A percentile compares a stretch with the other conserved stretches of the same genome.
These are phyloP conservation scores for Tolypocladium tropicale DNA, from an alignment of 2,329 filamentous ascomycete species.

Conservation along the genomic window DNA sequence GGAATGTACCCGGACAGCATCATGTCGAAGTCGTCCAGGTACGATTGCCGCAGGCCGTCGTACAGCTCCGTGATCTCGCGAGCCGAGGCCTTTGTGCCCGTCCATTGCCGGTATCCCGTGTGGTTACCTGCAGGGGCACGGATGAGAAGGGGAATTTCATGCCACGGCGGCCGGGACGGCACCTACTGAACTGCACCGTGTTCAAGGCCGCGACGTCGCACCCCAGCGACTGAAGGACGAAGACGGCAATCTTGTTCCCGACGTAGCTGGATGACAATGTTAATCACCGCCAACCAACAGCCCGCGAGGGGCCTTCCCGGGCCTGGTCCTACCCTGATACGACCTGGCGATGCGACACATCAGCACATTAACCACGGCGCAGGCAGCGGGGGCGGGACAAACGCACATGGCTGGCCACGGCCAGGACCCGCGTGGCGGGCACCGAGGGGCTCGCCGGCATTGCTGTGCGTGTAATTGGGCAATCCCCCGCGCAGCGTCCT, in stretches of 20 bases:
- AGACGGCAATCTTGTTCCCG: slow-evolving; percentile 93
- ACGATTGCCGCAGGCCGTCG: slow-evolving; percentile 70
- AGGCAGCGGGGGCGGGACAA: not conserved
- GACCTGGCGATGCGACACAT: slow-evolving; percentile 19
- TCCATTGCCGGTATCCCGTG: slow-evolving; percentile 82
- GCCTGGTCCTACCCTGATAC: slow-evolving; percentile 27
- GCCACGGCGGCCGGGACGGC: not conserved
- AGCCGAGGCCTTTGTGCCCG: slow-evolving; percentile 71
- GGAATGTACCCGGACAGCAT: slow-evolving; percentile 93
- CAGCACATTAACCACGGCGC: not conserved
- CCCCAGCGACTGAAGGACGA: slow-evolving; percentile 85
- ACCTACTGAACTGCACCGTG: slow-evolving; percentile 92
- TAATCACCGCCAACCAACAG: not conserved
- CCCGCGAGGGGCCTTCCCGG: not conserved
- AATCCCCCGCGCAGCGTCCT: not conserved
- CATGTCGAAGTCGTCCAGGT: slow-evolving; percentile 84
- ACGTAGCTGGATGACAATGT: slow-evolving; percentile 59
- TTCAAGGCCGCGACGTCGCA: slow-evolving; percentile 92
- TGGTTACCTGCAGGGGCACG: slow-evolving; percentile 67
- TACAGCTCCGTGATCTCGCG: slow-evolving; percentile 78
- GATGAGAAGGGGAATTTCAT: slow-evolving; percentile 3
- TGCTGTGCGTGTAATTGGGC: not conserved
- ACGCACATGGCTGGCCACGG: slow-evolving; percentile 90
- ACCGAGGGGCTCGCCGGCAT: slow-evolving; percentile 15
- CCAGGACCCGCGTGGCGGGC: slow-evolving; percentile 61